These are phyloP conservation scores for Verticillium nonalfalfae DNA, from an alignment of 2,329 filamentous ascomycete genomes.

Conservation along the genomic window DNA sequence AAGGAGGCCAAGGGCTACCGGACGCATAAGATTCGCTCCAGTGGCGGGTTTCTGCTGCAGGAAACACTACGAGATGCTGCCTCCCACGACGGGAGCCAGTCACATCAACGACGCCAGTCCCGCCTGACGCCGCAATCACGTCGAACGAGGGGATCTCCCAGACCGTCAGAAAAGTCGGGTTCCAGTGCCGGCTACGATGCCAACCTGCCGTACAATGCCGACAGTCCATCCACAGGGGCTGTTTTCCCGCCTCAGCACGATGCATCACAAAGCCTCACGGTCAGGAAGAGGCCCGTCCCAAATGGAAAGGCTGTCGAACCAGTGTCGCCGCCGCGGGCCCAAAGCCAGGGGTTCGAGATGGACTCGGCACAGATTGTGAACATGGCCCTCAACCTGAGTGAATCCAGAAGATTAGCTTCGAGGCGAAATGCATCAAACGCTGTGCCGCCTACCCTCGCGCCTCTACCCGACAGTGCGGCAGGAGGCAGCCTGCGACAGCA, in stretches of 20 bases:
- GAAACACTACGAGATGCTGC: conserved; percentile 28
- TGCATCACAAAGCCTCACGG: conserved; percentile 3
- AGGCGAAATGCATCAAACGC: conserved; percentile 48
- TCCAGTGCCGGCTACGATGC: conserved; percentile 7
- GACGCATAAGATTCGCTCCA: conserved; percentile 34
- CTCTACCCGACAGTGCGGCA: conserved; percentile 41
- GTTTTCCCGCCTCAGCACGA: conserved; percentile 5
- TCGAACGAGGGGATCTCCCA: conserved; percentile 5
- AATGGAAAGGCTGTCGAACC: conserved; percentile 12
- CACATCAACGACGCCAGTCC: conserved; percentile 19
- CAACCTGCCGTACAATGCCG: conserved; percentile 1
- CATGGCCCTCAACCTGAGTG: conserved; percentile 83
- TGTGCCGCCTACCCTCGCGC: conserved; percentile 42
- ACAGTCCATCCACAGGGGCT: conserved; percentile 2
- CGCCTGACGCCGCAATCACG: conserved; percentile 11
- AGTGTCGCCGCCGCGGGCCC: conserved; percentile 11
- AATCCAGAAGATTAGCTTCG: conserved; percentile 63
- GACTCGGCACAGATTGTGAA: conserved; percentile 89
- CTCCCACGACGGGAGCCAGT: conserved; percentile 21
- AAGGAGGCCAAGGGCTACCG: conserved; percentile 14
- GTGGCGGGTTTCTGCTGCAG: conserved; percentile 44
- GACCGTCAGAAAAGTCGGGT: conserved; percentile 5
- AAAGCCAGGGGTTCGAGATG: conserved; percentile 44
- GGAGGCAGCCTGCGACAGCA: conserved; percentile 60
- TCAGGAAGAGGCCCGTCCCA: conserved; percentile 11